Percentiles rank a stretch among this genome's conserved stretches.
phyloP scores from a whole-genome alignment of 768 basidiomycete genomes.

The Trametopsis cervina region DNA sequence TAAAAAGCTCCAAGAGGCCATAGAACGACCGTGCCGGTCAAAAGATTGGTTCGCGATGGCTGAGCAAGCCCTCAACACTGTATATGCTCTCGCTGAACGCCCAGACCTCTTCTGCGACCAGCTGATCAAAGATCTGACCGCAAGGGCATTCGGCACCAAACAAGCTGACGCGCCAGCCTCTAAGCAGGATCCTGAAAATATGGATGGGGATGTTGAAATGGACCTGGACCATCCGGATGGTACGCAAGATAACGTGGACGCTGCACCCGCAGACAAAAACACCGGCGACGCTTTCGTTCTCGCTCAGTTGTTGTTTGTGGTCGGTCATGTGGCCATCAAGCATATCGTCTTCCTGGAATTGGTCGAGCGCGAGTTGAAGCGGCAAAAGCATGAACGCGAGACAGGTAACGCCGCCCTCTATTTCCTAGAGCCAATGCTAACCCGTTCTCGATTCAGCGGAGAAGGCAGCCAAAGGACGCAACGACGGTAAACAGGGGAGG shows the following conservation, averaged over 20 bases:
- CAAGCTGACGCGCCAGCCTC: slow-evolving; percentile 4
- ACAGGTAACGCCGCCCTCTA: slow-evolving; percentile 43
- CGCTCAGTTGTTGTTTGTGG: slow-evolving; percentile 90
- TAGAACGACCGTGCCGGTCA: slow-evolving; percentile 73
- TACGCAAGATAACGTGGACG: slow-evolving; percentile 17
- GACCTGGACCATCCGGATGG: slow-evolving; percentile 7
- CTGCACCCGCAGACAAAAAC: slow-evolving; percentile 33
- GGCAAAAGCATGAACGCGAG: slow-evolving; percentile 87
- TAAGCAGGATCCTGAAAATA: slow-evolving; percentile 39
- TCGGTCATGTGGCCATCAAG: slow-evolving; percentile 96
- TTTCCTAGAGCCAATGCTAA: background rate
- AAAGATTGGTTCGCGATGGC: slow-evolving; percentile 97
- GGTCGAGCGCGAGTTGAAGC: slow-evolving; percentile 93
- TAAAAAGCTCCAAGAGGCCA: slow-evolving; percentile 69
- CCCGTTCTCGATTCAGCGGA: slow-evolving; percentile 37
- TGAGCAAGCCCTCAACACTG: slow-evolving; percentile 94
- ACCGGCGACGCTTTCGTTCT: slow-evolving; percentile 80
- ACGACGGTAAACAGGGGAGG: slow-evolving; percentile 37
- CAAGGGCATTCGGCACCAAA: slow-evolving; percentile 50
- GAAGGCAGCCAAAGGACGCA: slow-evolving; percentile 41
- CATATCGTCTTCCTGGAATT: slow-evolving; percentile 95
- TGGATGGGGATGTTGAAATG: slow-evolving; percentile 43
- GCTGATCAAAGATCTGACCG: slow-evolving; percentile 78
- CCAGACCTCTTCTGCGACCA: slow-evolving; percentile 79
- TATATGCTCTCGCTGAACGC: slow-evolving; percentile 90